Conservation (phyloP, 257 asterid genomes). For the Apocynum venetum region DNA sequence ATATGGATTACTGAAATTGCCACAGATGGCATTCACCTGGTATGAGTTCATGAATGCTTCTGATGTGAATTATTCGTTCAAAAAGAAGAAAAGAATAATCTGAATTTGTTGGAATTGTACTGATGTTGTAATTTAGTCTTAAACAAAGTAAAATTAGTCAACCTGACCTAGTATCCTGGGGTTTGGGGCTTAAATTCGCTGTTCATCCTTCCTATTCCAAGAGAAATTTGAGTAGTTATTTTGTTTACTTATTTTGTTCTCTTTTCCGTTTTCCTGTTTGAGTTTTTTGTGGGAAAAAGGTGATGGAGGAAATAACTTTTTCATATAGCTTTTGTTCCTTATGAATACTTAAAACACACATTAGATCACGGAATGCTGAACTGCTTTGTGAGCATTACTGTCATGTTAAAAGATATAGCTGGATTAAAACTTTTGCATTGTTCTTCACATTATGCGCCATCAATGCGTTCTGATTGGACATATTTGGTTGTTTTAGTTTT, state of each 20-base stretch:
- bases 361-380: background rate
- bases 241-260: background rate
- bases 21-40: conserved; percentile 90
- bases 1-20: conserved; percentile 92
- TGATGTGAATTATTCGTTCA: background rate
- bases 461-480: too few species aligned
- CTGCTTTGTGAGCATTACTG: background rate
- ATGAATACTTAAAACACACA: background rate
- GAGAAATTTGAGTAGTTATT: background rate
- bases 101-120: background rate
- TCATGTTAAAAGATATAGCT: background rate
- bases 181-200: background rate
- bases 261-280: background rate
- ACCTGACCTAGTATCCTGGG: background rate
- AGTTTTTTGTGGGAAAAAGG: background rate
- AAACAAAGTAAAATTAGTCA: background rate
- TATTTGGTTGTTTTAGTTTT: too few species aligned
- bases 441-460: too few species aligned
- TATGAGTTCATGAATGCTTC: conserved; percentile 23
- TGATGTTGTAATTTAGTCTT: background rate
- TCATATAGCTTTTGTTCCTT: background rate
- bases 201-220: background rate
- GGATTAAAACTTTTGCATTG: too few species aligned
- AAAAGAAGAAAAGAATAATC: background rate
- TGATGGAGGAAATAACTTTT: background rate